These are phyloP conservation scores for Zizania palustris DNA, from an alignment of 202 grass and related monocot species.

Conservation along the genomic window DNA sequence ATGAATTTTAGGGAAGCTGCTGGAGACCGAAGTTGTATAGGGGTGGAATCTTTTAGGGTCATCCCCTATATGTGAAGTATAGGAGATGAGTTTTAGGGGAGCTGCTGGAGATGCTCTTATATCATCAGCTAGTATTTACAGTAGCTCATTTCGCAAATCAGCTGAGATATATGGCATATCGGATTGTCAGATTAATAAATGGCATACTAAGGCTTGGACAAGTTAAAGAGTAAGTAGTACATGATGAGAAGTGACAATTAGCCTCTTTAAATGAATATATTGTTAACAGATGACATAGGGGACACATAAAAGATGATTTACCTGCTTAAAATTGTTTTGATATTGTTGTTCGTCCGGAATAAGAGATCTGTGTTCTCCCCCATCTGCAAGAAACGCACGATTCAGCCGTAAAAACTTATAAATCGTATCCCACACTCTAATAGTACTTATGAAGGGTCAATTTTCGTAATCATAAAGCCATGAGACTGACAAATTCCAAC, in stretches of 20 bases:
- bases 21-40: too few species aligned
- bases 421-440: background rate
- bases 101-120: too few species aligned
- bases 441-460: conserved; percentile 10
- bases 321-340: conserved; percentile 78
- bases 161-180: too few species aligned
- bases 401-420: conserved; percentile 26
- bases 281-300: background rate
- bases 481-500: conserved; percentile 33
- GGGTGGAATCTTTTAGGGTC: too few species aligned
- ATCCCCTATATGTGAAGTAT: too few species aligned
- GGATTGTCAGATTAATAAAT: too few species aligned
- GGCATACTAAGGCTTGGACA: too few species aligned
- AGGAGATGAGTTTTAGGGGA: too few species aligned
- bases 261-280: background rate
- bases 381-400: conserved; percentile 53
- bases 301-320: conserved; percentile 27
- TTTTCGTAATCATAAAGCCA: background rate
- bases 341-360: conserved; percentile 71
- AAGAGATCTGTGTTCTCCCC: conserved; percentile 61
- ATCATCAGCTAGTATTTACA: too few species aligned
- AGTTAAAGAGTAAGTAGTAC: too few species aligned
- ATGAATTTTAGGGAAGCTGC: too few species aligned
- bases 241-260: background rate
- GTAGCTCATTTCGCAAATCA: too few species aligned